Evolutionary conservation across 441 rosid genomes (phyloP).

Genomic region (Pelargonium citronellum): DNA sequence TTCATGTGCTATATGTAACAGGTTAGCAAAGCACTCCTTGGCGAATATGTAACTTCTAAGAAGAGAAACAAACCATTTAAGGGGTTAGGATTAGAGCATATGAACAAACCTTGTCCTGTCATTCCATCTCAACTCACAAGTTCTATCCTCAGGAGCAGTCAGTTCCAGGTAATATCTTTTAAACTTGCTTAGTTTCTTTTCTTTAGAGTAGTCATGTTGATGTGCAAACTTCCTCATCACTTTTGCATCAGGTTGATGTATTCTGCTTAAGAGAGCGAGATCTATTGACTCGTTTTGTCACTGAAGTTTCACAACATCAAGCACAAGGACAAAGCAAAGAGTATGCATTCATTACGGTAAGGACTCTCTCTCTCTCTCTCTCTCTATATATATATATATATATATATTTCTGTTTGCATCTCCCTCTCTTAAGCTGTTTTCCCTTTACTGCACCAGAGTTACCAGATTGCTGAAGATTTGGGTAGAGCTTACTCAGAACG

Average conservation of each 20-base stretch:
- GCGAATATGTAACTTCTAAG: constrained; percentile 51
- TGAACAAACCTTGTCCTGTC: constrained; percentile 58
- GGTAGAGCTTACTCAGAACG: constrained; percentile 85
- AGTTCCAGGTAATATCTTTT: constrained; percentile 52
- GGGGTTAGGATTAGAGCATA: constrained; percentile 75
- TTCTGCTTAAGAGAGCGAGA: constrained; percentile 81
- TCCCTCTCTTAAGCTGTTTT: constrained; percentile 13
- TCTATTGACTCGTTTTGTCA: constrained; percentile 58
- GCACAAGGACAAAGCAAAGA: constrained; percentile 63
- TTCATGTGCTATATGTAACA: constrained; percentile 25
- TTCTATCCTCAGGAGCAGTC: constrained; percentile 54
- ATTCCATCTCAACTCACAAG: constrained; percentile 65
- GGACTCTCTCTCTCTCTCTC: constrained; percentile 12
- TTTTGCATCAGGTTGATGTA: constrained; percentile 45
- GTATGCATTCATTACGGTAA: constrained; percentile 52
- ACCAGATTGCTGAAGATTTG: constrained; percentile 81
- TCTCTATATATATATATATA: neutral
- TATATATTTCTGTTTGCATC: neutral
- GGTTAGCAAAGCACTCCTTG: constrained; percentile 88
- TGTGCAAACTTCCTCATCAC: constrained; percentile 5
- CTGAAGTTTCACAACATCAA: constrained; percentile 54
- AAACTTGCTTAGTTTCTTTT: constrained; percentile 7
- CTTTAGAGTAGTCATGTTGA: constrained; percentile 2
- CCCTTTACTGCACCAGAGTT: constrained; percentile 36
- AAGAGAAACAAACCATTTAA: constrained; percentile 62